Evolutionary conservation across 441 rosid genomes (phyloP).

Genomic region (Erysimum cheiri): DNA sequence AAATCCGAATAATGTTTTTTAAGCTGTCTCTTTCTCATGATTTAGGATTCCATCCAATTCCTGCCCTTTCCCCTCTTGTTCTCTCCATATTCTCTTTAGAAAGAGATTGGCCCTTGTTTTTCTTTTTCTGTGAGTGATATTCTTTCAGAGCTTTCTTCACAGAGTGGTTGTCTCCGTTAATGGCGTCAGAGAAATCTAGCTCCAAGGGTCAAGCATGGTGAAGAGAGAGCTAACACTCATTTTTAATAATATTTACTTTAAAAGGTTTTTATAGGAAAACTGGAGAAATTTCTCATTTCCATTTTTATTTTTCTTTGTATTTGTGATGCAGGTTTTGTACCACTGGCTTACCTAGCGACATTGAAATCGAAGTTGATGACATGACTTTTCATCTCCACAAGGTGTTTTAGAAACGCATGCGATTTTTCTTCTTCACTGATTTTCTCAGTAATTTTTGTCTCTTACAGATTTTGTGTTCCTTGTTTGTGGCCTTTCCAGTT

Average conservation of each 20-base stretch:
- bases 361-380: slow-evolving; percentile 67
- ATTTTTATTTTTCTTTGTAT: neutral
- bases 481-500: slow-evolving; percentile 49
- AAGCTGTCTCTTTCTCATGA: slow-evolving; percentile 53
- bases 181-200: slow-evolving; percentile 76
- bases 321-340: slow-evolving; percentile 67
- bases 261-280: too few species aligned
- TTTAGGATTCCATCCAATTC: slow-evolving; percentile 51
- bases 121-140: slow-evolving; percentile 26
- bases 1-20: slow-evolving; percentile 49
- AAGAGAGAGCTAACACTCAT: slow-evolving; percentile 5
- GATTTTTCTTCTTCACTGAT: slow-evolving; percentile 10
- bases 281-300: slow-evolving; percentile 12
- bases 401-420: slow-evolving; percentile 36
- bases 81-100: slow-evolving; percentile 36
- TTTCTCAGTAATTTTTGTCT: neutral
- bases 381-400: slow-evolving; percentile 81
- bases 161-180: slow-evolving; percentile 36
- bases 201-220: slow-evolving; percentile 96
- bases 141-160: slow-evolving; percentile 7
- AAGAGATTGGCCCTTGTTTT: slow-evolving; percentile 30
- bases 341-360: slow-evolving; percentile 75
- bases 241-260: neutral
- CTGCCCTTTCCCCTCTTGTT: slow-evolving; percentile 14
- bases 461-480: neutral